Conservation (phyloP, 2,329 filamentous ascomycete genomes). For the Neoarthrinium moseri region DNA sequence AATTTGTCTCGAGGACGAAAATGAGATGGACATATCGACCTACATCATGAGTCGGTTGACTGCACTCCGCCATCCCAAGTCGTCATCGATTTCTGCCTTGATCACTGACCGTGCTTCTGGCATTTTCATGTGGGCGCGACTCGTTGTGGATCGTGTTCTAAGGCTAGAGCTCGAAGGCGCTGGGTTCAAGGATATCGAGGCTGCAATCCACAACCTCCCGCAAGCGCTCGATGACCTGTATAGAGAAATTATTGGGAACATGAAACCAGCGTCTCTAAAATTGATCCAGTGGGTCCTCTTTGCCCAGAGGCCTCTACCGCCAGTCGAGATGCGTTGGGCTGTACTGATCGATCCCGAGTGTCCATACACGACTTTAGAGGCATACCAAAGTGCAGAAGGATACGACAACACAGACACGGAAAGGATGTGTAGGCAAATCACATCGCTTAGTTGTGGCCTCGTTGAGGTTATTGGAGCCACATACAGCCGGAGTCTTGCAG, state of each 20-base stretch:
- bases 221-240: not conserved
- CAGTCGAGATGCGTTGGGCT: not conserved
- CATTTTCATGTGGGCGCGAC: conserved; percentile 44
- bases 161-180: not conserved
- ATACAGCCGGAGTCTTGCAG: too few species aligned
- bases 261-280: not conserved
- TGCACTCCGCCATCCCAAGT: conserved; percentile 16
- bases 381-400: not conserved
- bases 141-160: conserved; percentile 32
- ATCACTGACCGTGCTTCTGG: conserved; percentile 37
- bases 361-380: not conserved
- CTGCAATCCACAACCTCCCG: not conserved
- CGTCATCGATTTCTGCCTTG: conserved; percentile 20
- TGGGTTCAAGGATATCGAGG: not conserved
- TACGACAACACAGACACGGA: not conserved
- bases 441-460: not conserved
- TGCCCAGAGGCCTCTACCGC: not conserved
- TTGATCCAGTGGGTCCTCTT: not conserved
- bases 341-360: not conserved
- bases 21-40: conserved; percentile 25
- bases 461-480: too few species aligned
- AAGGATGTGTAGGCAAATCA: not conserved
- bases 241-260: not conserved
- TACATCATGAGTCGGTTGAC: conserved; percentile 32
- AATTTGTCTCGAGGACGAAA: conserved; percentile 32